Base-by-base conservation (phyloP, 225 moss, liverwort and hornwort species). In the Sphagnum contortum region DNA sequence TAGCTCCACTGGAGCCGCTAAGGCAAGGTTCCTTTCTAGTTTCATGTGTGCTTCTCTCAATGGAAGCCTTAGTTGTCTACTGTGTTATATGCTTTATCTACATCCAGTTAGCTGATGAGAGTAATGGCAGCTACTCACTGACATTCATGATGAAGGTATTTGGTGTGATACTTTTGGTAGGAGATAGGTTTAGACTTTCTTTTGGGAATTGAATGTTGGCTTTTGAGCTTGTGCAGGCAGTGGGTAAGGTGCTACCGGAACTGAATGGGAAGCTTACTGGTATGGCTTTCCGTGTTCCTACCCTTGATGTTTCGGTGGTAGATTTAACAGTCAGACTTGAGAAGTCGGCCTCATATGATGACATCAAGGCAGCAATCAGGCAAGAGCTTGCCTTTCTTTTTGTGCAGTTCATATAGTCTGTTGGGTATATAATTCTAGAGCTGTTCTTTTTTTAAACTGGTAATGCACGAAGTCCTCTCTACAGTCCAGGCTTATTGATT, bases 221-320 rank as follows among this genome's bases (percentile, higher is more conserved):
- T 29, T 29, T 29, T 29, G 29, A 29, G 29, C 29, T 29, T 29
- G 2, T 69, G 57, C 47, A 74, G 74, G 87, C 87, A 9, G 84
- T 87, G 64, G 84, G 84, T 12, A 84, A 84, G 72, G 87, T 87
- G 57, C 57, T 87, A 68, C 87, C 87, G 8, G 80, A 80, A 67
- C 68, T 87, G 48, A 87, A 87, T 14, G 84, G 84, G 48, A 84
- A 84, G 75, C 87, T 87, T 0, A 87, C 87, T 3, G 87, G 87
- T 9, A 81, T 87, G 84, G n/a, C 84, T 57, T 77, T 87, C 81
- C 87, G 84, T 64, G 84, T 87, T 5, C 87, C 87, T 0, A 84
- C 79, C 3, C 74, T 75, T 3, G 81, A 87, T 60, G 87, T 87
- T 11, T 87, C 87, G 3, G 83, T 87, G 65, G 87, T 87, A 54